phyloP scores from a whole-genome alignment of 805 yeast species.

The Starmerella geochares region DNA sequence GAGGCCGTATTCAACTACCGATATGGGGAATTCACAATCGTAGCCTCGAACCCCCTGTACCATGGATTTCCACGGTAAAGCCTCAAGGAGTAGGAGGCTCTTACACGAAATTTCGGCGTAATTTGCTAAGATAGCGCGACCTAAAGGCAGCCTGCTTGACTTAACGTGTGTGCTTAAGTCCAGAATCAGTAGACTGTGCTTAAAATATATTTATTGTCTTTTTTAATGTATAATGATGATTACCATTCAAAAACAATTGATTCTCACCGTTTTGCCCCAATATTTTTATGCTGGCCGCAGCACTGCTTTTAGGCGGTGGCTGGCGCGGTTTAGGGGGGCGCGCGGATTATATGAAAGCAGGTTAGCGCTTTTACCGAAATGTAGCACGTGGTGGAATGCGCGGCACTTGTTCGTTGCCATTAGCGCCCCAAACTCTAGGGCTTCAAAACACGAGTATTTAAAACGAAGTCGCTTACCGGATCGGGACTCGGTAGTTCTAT shows the following conservation, averaged over 20 bases:
- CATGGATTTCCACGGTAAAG: conserved; percentile 35
- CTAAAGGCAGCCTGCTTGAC: background rate
- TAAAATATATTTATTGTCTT: too few relatives aligned
- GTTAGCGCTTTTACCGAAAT: background rate
- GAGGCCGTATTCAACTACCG: conserved; percentile 43
- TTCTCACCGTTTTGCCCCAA: too few relatives aligned
- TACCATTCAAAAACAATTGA: background rate
- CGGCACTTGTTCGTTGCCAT: too few relatives aligned
- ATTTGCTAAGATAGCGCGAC: conserved; percentile 33
- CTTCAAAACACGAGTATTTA: too few relatives aligned
- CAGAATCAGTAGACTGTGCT: too few relatives aligned
- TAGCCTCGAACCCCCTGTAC: conserved; percentile 30
- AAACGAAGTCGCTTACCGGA: background rate
- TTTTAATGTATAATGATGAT: too few relatives aligned
- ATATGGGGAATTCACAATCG: conserved; percentile 40
- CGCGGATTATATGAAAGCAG: background rate
- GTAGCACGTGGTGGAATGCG: background rate
- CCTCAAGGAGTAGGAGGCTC: conserved; percentile 39
- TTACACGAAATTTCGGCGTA: conserved; percentile 49
- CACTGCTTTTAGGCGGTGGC: background rate
- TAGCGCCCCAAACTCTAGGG: background rate
- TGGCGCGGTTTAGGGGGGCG: background rate
- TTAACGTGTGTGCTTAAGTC: too few relatives aligned
- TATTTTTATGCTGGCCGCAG: background rate
- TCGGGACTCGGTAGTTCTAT: background rate